phyloP scores from a whole-genome alignment of 805 yeast genomes.

The Ogataea paraovalis region DNA sequence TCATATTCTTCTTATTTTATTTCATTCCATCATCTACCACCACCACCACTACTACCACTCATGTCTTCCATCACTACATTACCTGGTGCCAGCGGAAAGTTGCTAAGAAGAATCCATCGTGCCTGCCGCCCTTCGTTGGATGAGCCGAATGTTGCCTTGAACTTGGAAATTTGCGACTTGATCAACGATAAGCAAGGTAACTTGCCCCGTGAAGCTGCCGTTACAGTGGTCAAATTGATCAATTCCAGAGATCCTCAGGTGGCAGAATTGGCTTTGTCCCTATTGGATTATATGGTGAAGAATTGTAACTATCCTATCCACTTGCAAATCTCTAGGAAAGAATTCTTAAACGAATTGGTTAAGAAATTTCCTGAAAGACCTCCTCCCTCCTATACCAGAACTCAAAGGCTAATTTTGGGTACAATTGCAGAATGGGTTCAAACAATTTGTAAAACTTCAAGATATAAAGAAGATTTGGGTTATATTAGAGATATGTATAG shows the following conservation, averaged over 20 bases:
- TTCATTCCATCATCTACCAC: not conserved
- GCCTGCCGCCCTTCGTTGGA: slow-evolving; percentile 80
- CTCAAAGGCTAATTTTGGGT: slow-evolving; percentile 80
- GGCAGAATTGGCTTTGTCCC: slow-evolving; percentile 66
- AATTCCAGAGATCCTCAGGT: slow-evolving; percentile 82
- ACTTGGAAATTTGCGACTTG: slow-evolving; percentile 89
- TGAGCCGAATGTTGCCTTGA: slow-evolving; percentile 86
- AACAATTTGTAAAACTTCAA: slow-evolving; percentile 84
- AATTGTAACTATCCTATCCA: slow-evolving; percentile 98
- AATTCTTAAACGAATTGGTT: slow-evolving; percentile 89
- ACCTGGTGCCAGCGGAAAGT: slow-evolving; percentile 35
- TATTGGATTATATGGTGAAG: slow-evolving; percentile 86
- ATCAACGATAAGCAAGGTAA: slow-evolving; percentile 90
- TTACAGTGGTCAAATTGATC: slow-evolving; percentile 75
- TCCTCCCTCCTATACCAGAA: slow-evolving; percentile 75
- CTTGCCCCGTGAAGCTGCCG: slow-evolving; percentile 89
- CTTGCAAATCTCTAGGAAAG: slow-evolving; percentile 90
- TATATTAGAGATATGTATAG: slow-evolving; percentile 96
- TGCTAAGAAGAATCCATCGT: slow-evolving; percentile 43
- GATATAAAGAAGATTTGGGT: slow-evolving; percentile 87
- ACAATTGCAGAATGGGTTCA: slow-evolving; percentile 97
- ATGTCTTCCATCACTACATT: slow-evolving; percentile 31
- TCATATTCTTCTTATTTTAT: not conserved
- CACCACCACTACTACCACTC: not conserved
- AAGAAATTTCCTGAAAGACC: slow-evolving; percentile 94